Conservation (phyloP, 148 eudicot genomes). For the Fallopia convolvulus region DNA sequence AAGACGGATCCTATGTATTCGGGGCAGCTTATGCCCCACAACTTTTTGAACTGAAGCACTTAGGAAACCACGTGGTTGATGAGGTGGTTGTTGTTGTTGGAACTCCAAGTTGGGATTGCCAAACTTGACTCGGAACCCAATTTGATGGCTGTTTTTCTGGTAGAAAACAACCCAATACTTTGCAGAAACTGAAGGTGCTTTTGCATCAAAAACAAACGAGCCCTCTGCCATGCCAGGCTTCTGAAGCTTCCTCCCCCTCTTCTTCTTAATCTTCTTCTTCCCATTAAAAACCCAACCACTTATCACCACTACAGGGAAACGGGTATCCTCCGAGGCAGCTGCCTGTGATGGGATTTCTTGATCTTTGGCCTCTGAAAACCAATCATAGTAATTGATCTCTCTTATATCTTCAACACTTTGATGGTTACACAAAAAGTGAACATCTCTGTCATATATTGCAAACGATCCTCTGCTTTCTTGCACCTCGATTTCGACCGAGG, state of each 20-base stretch:
- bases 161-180: slow-evolving; percentile 67
- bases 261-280: slow-evolving; percentile 28
- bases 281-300: slow-evolving; percentile 47
- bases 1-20: slow-evolving; percentile 21
- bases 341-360: slow-evolving; percentile 21
- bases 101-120: slow-evolving; percentile 42
- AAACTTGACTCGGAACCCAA: slow-evolving; percentile 68
- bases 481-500: slow-evolving; percentile 69
- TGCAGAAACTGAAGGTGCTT: slow-evolving; percentile 27
- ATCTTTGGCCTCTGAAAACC: slow-evolving; percentile 15
- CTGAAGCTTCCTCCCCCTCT: slow-evolving; percentile 17
- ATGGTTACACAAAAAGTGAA: slow-evolving; percentile 57
- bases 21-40: slow-evolving; percentile 20
- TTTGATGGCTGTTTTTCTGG: slow-evolving; percentile 58
- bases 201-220: slow-evolving; percentile 14
- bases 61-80: slow-evolving; percentile 5
- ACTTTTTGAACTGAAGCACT: slow-evolving; percentile 21
- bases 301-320: slow-evolving; percentile 46
- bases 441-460: slow-evolving; percentile 42
- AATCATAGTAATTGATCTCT: slow-evolving; percentile 29
- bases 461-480: slow-evolving; percentile 99
- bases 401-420: slow-evolving; percentile 69
- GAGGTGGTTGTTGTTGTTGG: neutral
- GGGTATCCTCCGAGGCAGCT: slow-evolving; percentile 1
- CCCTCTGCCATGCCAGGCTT: slow-evolving; percentile 17